Conservation (phyloP, 1,139 yeast species). For the Pichia norvegensis region DNA sequence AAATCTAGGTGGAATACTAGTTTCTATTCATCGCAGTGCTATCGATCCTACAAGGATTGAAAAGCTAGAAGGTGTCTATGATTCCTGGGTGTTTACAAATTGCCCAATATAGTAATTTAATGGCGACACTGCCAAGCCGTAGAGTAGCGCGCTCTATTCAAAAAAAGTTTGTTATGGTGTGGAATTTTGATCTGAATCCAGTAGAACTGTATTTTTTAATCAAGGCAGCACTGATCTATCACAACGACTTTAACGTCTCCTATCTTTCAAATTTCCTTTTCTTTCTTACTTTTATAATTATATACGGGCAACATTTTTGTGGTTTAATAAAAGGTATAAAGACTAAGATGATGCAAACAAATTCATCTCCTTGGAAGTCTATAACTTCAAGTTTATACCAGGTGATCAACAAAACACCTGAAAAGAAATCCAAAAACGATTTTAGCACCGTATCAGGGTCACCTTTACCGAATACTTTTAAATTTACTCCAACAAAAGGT, state of each 20-base stretch:
- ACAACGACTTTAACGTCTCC: no score
- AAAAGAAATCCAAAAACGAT: constrained; percentile 1
- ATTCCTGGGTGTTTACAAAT: constrained; percentile 12
- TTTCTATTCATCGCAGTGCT: constrained; percentile 10
- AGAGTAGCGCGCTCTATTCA: no score
- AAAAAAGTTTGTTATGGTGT: no score
- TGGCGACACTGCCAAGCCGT: no score
- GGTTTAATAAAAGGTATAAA: background rate
- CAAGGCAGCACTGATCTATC: no score
- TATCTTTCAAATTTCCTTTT: no score
- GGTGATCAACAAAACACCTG: constrained; percentile 10
- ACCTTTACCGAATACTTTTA: constrained; percentile 22
- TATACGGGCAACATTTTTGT: background rate
- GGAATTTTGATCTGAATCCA: no score
- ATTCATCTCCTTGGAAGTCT: constrained; percentile 7
- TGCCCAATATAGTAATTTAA: constrained; percentile 8
- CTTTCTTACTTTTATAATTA: no score
- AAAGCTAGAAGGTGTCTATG: constrained; percentile 6
- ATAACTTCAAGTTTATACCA: constrained; percentile 3
- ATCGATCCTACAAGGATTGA: constrained; percentile 2
- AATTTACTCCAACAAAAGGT: constrained; percentile 26
- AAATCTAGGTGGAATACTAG: constrained; percentile 21
- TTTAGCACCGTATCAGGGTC: constrained; percentile 10
- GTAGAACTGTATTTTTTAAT: no score
- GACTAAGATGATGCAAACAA: constrained; percentile 1